A percentile compares a stretch with the other conserved stretches of the same genome.
phyloP scores from a whole-genome alignment of 2,329 filamentous ascomycete species.

The Xylaria hypoxylon region DNA sequence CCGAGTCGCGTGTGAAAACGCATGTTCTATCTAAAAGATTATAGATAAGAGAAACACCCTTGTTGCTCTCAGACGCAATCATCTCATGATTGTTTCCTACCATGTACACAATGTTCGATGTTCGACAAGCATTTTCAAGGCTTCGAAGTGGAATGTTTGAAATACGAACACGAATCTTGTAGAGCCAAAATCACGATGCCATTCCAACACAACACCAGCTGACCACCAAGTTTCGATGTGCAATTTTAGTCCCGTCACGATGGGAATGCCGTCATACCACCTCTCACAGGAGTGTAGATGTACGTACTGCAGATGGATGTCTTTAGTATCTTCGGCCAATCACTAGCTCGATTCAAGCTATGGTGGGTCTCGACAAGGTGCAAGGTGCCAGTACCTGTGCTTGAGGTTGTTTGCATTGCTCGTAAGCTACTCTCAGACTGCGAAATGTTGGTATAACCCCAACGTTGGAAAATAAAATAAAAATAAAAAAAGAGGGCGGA shows the following conservation, averaged over 20 bases:
- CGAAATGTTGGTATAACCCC: too few relatives aligned
- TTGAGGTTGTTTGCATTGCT: too few relatives aligned
- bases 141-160: not conserved
- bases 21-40: not conserved
- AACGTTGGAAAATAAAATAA: too few relatives aligned
- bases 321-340: too few relatives aligned
- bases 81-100: slow-evolving; percentile 10
- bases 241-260: slow-evolving; percentile 7
- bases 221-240: not conserved
- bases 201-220: slow-evolving; percentile 15
- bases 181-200: not conserved
- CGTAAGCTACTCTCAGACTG: too few relatives aligned
- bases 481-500: too few relatives aligned
- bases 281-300: not conserved
- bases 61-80: not conserved
- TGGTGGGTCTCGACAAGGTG: not conserved
- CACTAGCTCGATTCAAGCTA: not conserved
- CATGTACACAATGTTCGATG: too few relatives aligned
- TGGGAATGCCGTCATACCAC: slow-evolving; percentile 18
- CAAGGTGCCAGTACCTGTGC: too few relatives aligned
- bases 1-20: slow-evolving; percentile 16
- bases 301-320: too few relatives aligned
- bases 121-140: not conserved
- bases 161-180: not conserved
- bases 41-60: not conserved